Base-by-base conservation (phyloP, 2,329 filamentous ascomycete genomes). In the Verticillium alfalfae region DNA sequence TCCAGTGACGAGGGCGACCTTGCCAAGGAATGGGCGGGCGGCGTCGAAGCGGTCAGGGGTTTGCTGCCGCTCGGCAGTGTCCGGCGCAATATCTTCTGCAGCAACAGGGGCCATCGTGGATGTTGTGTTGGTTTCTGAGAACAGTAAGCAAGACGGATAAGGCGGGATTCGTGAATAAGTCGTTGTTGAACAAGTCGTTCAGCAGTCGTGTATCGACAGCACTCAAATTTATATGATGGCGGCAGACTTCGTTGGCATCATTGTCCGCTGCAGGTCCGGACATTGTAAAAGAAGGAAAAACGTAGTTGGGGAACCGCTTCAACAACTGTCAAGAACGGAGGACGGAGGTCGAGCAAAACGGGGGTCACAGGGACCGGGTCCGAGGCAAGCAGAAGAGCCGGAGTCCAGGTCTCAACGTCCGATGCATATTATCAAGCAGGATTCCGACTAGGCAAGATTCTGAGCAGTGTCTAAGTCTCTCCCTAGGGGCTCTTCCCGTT, bases 1-100 rank as follows among this genome's bases (percentile, higher is more conserved):
- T 49, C 84, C 88, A 16, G 88, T 90, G 72, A 90, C 79, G 65
- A 90, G 79, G 62, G 86, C 81, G 31, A 84, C 78, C 71, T 83
- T 84, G 67, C 79, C 80, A 45, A 76, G 73, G 56, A 84, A 73
- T 75, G 76, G 79, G 68, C 72, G 67, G 58, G 69, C 67, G 39
- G 69, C 64, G 60, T 72, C 68, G 54, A 57, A 60, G 12, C 63
- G 68, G 70, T 62, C 63, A 61, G 71, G 70, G 66, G 66, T 67
- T 37, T 70, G 67, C 41, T 64, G 62, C 15, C 65, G 60, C 57
- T 57, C 58, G 22, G 64, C 58, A 39, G 38, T 41, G n/a, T 61
- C 26, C 34, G 62, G 58, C 56, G 60, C 34, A 45, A 60, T 16
- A 56, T 45, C 59, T 8, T 64, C 58, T 36, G 63, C 56, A 52